Evolutionary conservation across 225 moss, liverwort and hornwort species (phyloP).

Genomic region (Lunularia cruciata): DNA sequence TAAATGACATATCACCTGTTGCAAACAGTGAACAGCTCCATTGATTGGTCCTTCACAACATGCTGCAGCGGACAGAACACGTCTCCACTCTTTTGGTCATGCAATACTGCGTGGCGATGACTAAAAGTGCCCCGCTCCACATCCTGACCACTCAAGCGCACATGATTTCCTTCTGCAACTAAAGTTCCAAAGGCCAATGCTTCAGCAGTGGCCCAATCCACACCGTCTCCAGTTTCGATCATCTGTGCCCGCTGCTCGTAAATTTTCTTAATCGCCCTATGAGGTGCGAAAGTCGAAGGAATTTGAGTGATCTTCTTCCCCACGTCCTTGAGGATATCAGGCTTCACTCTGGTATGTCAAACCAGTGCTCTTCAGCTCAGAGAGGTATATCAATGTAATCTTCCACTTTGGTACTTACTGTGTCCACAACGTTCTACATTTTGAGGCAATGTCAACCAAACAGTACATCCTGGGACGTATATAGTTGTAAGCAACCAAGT

Average conservation of each 20-base stretch:
- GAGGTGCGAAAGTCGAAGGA: conserved; percentile 69
- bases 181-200: conserved; percentile 93
- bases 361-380: not conserved
- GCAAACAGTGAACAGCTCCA: conserved; percentile 93
- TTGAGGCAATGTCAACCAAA: too few species aligned
- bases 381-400: too few species aligned
- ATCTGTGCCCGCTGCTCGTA: conserved; percentile 77
- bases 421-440: too few species aligned
- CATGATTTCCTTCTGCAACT: conserved; percentile 87
- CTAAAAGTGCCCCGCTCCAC: conserved; percentile 98
- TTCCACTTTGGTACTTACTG: too few species aligned
- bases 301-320: conserved; percentile 68
- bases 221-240: conserved; percentile 74
- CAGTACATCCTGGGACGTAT: too few species aligned
- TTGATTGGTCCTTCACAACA: conserved; percentile 74
- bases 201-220: conserved; percentile 96
- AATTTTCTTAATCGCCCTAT: conserved; percentile 86
- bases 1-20: conserved; percentile 65
- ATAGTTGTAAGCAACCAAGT: too few species aligned
- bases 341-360: conserved; percentile 66
- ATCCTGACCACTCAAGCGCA: conserved; percentile 96
- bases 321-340: conserved; percentile 73
- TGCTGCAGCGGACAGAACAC: conserved; percentile 81
- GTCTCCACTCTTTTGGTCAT: conserved; percentile 85
- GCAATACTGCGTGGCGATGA: conserved; percentile 90